Evolutionary conservation across 176 grass and related monocot species (phyloP), one percentile per base, ranked within the genome.

Genomic region (Lolium perenne): DNA sequence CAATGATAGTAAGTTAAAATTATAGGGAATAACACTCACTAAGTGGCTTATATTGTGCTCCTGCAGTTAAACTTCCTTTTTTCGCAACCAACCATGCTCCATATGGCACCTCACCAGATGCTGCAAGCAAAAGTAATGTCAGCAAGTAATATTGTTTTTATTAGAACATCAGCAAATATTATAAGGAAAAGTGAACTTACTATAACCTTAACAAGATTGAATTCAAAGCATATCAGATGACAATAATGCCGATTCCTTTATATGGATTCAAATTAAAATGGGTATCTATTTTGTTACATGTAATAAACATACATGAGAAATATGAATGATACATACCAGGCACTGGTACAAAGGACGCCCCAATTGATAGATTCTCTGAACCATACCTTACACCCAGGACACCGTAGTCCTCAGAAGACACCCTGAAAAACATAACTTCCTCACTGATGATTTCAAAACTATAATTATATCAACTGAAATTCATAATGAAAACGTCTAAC

Each of bases 341-440:
- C 91, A 98, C 90, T 86, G 96, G 93, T 90, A 89, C 88, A 62
- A 98, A 94, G 74, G 88, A 94, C 11, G 78, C 91, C 45, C 96
- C 96, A 88, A 95, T 11, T 1, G 96, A 98, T 92, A 98, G 66
- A 78, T 87, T 95, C 76, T 95, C 88, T 72, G 96, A 95, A 78
- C 93, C 96, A 88, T 98, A 98, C 92, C 96, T 84, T 66, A 95
- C 62, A 78, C 93, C 96, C 84, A 91, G 79, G 67, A 94, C 38
- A 63, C 92, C 97, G 87, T 86, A 92, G 86, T 98, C 94, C 87
- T 98, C 92, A 72, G 76, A 83, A 87, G 26, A 84, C 78, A 82
- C 78, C 86, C 96, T 98, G 84, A 79, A 91, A 73, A 58, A 76
- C 35, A 74, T 80, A 89, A 58, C 25, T 59, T 35, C 29, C 57